These are phyloP conservation scores for Fomitiporia mediterranea DNA, from an alignment of 1,284 basidiomycete species.

Conservation along the genomic window DNA sequence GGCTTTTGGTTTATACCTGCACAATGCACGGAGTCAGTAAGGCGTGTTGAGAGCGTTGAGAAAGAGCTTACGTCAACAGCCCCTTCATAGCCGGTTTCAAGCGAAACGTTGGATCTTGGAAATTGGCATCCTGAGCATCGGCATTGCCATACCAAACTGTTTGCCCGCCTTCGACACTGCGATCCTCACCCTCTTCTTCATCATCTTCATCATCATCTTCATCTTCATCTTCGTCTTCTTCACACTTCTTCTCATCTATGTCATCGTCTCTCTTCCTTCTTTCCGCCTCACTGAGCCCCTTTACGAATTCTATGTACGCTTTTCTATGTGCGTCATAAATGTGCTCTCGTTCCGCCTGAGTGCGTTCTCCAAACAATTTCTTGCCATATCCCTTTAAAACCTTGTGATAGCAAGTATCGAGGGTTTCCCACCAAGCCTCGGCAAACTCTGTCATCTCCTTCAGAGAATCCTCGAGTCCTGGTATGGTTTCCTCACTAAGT, in stretches of 20 bases:
- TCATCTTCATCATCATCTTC: constrained; percentile 27
- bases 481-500: constrained; percentile 27
- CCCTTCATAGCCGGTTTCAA: constrained; percentile 36
- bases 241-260: constrained; percentile 20
- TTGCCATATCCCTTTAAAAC: constrained; percentile 36
- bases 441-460: constrained; percentile 29
- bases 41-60: too few species aligned
- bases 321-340: constrained; percentile 31
- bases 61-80: constrained; percentile 29
- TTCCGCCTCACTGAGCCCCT: constrained; percentile 25
- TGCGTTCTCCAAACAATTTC: constrained; percentile 31
- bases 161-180: too few species aligned
- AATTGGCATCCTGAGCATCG: constrained; percentile 15
- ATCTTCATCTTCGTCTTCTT: constrained; percentile 26
- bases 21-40: too few species aligned
- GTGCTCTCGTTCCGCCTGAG: constrained; percentile 28
- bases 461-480: constrained; percentile 36
- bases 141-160: constrained; percentile 31
- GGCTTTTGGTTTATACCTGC: too few species aligned
- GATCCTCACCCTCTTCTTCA: constrained; percentile 23
- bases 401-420: constrained; percentile 28
- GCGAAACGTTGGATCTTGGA: constrained; percentile 25
- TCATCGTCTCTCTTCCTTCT: constrained; percentile 22
- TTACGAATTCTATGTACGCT: constrained; percentile 33
- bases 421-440: constrained; percentile 26